Percentiles rank a stretch among this genome's conserved stretches.
phyloP scores from a whole-genome alignment of 805 yeast species.

The Wickerhamiella sergipiensis region DNA sequence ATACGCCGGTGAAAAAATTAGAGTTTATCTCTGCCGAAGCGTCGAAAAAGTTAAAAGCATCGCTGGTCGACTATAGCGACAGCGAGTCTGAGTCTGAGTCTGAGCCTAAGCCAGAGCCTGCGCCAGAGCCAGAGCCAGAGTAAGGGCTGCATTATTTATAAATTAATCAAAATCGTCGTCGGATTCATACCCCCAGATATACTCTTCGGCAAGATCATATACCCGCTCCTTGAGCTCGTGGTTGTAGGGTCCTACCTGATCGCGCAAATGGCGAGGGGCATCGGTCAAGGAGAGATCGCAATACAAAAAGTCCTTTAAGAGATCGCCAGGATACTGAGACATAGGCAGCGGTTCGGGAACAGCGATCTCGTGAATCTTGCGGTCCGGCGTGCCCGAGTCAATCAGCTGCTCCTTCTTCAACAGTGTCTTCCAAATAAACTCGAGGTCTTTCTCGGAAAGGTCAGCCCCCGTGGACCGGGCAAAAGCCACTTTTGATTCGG shows the following conservation, averaged over 20 bases:
- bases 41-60: not conserved
- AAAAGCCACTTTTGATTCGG: not conserved
- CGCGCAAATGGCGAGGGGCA: not conserved
- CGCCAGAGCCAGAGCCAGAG: too few relatives aligned
- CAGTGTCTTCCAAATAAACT: not conserved
- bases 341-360: not conserved
- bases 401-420: not conserved
- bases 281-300: not conserved
- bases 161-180: constrained; percentile 1
- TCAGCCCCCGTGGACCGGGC: not conserved
- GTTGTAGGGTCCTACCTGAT: not conserved
- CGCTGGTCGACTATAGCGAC: not conserved
- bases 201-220: constrained; percentile 16
- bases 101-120: not conserved
- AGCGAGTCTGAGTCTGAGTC: not conserved
- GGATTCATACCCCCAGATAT: constrained; percentile 13
- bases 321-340: not conserved
- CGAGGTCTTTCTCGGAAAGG: not conserved
- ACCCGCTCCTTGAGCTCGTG: constrained; percentile 12
- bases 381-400: not conserved
- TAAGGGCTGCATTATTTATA: not conserved
- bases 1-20: not conserved
- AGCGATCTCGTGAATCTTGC: not conserved
- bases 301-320: not conserved
- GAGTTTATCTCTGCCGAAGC: not conserved